phyloP scores from a whole-genome alignment of 306 rosid genomes.

The Sechiopsis laciniata region DNA sequence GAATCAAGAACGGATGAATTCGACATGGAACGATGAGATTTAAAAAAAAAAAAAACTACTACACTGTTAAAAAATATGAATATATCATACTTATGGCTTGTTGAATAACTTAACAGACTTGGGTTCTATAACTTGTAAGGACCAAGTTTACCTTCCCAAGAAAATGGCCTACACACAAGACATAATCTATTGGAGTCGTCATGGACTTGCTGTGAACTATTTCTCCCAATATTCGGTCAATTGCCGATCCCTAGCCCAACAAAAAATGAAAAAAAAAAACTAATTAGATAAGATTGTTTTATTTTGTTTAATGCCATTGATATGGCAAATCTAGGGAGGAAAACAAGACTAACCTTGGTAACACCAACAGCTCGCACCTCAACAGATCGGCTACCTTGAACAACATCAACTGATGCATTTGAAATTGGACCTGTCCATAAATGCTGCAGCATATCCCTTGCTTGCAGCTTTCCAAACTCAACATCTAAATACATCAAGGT shows the following conservation, averaged over 20 bases:
- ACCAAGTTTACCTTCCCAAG: conserved; percentile 65
- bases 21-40: background rate
- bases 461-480: conserved; percentile 93
- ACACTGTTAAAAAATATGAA: background rate
- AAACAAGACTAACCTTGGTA: conserved; percentile 54
- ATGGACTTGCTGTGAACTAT: conserved; percentile 87
- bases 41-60: background rate
- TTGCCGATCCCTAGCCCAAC: conserved; percentile 78
- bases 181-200: conserved; percentile 86
- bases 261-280: background rate
- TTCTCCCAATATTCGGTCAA: conserved; percentile 94
- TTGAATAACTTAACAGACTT: background rate
- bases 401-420: conserved; percentile 86
- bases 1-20: background rate
- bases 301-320: background rate
- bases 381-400: conserved; percentile 92
- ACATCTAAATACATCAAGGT: conserved; percentile 45
- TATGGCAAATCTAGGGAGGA: background rate
- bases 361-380: conserved; percentile 95
- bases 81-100: background rate
- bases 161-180: conserved; percentile 88
- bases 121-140: background rate
- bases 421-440: conserved; percentile 98
- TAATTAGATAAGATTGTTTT: background rate
- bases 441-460: conserved; percentile 95